phyloP scores from a whole-genome alignment of 768 basidiomycete genomes.

The Tubosaeta sp. region DNA sequence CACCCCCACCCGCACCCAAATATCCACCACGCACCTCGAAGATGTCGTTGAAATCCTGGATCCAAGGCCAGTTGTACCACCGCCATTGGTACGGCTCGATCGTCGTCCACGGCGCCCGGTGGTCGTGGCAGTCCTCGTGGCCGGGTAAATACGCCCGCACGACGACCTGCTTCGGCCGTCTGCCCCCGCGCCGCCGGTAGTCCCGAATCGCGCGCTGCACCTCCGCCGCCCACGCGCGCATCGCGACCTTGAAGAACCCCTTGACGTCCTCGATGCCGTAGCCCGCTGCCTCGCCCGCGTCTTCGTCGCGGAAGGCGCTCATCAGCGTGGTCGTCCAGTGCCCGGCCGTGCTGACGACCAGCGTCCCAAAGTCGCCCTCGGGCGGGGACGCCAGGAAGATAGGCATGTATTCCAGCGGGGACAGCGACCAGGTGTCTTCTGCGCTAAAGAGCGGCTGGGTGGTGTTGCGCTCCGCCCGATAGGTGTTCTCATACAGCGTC shows the following conservation, averaged over 20 bases:
- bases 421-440: conserved; percentile 51
- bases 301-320: conserved; percentile 35
- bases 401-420: conserved; percentile 49
- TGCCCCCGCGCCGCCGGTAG: conserved; percentile 27
- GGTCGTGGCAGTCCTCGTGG: conserved; percentile 59
- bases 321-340: conserved; percentile 66
- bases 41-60: conserved; percentile 51
- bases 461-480: conserved; percentile 24
- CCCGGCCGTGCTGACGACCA: conserved; percentile 61
- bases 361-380: conserved; percentile 51
- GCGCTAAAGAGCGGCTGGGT: conserved; percentile 46
- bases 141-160: conserved; percentile 61
- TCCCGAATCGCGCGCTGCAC: conserved; percentile 44
- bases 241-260: conserved; percentile 54
- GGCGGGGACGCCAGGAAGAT: conserved; percentile 45
- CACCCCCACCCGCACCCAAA: too few species aligned
- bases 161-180: conserved; percentile 42
- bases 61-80: conserved; percentile 66
- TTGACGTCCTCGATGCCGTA: conserved; percentile 53
- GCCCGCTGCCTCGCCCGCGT: conserved; percentile 30
- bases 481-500: conserved; percentile 35
- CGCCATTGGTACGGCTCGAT: conserved; percentile 41
- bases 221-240: conserved; percentile 49
- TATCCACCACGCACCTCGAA: conserved; percentile 56
- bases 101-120: conserved; percentile 41